A percentile compares a stretch with the other conserved stretches of the same genome.
phyloP scores from a whole-genome alignment of 1,284 basidiomycete species.

The Megacollybia platyphylla region DNA sequence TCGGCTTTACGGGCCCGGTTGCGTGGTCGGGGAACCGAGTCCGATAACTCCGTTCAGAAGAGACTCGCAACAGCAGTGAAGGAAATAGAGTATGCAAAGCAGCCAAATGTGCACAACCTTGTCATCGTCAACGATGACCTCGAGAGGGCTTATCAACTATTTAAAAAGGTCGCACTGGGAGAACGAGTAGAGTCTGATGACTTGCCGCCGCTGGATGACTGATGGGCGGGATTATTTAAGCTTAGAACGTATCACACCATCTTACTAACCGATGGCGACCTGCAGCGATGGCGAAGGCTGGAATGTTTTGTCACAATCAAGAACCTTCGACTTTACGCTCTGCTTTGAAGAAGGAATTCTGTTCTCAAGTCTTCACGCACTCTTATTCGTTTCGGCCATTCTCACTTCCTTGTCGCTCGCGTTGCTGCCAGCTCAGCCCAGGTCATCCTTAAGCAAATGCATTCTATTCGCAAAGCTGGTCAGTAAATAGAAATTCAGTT shows the following conservation, averaged over 20 bases:
- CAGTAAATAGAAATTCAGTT: conserved; percentile 14
- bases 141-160: conserved; percentile 66
- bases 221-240: too few species aligned
- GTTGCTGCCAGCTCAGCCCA: conserved; percentile 12
- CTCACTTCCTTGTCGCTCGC: conserved; percentile 21
- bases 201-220: conserved; percentile 39
- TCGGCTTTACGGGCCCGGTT: conserved; percentile 57
- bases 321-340: conserved; percentile 70
- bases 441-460: conserved; percentile 29
- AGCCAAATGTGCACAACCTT: conserved; percentile 65
- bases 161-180: conserved; percentile 65
- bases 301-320: conserved; percentile 41
- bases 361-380: conserved; percentile 35
- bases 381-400: conserved; percentile 31
- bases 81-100: conserved; percentile 81
- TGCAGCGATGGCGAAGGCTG: conserved; percentile 53
- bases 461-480: conserved; percentile 54
- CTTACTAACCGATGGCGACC: conserved; percentile 18
- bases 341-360: conserved; percentile 78
- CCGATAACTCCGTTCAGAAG: conserved; percentile 59
- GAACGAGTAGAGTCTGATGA: conserved; percentile 37
- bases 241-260: background rate
- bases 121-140: conserved; percentile 91
- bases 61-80: conserved; percentile 71
- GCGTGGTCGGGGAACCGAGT: conserved; percentile 77